These are phyloP conservation scores for Silene uniflora DNA, from an alignment of 148 eudicot species.

Conservation along the genomic window DNA sequence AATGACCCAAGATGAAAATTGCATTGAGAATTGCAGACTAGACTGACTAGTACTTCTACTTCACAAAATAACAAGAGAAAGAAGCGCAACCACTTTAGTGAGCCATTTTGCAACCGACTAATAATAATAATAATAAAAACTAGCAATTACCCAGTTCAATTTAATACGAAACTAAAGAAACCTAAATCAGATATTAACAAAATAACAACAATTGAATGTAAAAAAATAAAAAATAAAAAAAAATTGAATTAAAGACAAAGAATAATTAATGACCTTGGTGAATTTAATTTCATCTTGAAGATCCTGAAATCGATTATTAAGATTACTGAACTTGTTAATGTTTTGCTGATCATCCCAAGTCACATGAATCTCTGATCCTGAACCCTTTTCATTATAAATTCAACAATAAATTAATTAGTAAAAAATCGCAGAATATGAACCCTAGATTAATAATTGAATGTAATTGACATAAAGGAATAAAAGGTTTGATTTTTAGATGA, in stretches of 20 bases:
- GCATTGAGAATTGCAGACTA: too few species aligned
- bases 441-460: neutral
- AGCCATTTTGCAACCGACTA: too few species aligned
- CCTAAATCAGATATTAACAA: neutral
- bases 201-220: neutral
- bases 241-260: neutral
- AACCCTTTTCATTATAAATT: constrained; percentile 33
- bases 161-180: neutral
- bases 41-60: too few species aligned
- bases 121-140: neutral
- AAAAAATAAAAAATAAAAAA: neutral
- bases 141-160: constrained; percentile 10
- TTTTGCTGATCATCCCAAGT: constrained; percentile 99
- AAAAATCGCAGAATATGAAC: neutral
- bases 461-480: too few species aligned
- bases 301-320: constrained; percentile 81
- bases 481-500: too few species aligned
- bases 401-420: neutral
- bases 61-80: too few species aligned
- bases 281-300: constrained; percentile 78
- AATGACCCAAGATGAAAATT: too few species aligned
- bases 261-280: constrained; percentile 50
- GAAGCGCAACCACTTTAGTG: too few species aligned
- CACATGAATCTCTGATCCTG: constrained; percentile 73
- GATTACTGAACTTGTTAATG: constrained; percentile 85